These are phyloP conservation scores for Wolfiporia cocos DNA, from an alignment of 1,284 basidiomycete species.

Conservation along the genomic window DNA sequence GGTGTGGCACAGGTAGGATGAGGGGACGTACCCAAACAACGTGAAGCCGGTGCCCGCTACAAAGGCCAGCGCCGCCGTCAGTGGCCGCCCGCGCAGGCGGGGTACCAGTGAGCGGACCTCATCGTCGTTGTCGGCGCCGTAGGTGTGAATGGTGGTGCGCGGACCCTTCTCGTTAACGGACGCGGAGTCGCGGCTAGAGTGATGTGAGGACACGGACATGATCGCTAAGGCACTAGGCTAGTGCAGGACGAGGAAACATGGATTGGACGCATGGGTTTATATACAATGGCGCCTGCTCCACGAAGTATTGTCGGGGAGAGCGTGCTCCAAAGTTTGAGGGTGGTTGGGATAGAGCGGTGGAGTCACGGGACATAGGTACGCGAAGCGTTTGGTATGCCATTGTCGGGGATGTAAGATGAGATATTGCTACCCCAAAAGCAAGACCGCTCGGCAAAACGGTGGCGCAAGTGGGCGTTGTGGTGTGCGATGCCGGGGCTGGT, in stretches of 20 bases:
- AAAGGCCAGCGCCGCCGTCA: conserved; percentile 43
- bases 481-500: not conserved
- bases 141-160: conserved; percentile 6
- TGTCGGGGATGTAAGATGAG: no score
- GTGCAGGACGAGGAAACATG: not conserved
- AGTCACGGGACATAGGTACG: conserved; percentile 4
- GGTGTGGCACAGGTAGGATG: not conserved
- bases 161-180: conserved; percentile 7
- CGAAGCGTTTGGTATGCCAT: no score
- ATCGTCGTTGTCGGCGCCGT: conserved; percentile 14
- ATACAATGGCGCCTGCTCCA: no score
- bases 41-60: conserved; percentile 52
- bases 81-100: conserved; percentile 32
- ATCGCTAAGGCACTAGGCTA: not conserved
- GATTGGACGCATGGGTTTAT: conserved; percentile 2
- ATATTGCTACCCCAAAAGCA: conserved; percentile 5
- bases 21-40: conserved; percentile 42
- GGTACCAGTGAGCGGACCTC: conserved; percentile 21
- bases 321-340: conserved; percentile 4
- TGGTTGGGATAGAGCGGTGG: not conserved
- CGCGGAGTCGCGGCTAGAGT: conserved; percentile 1
- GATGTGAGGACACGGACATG: conserved; percentile 5
- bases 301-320: no score
- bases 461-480: conserved; percentile 3
- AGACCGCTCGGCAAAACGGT: conserved; percentile 1